Evolutionary conservation across 306 rosid species (phyloP).

Genomic region (Gastrolobium bilobum): DNA sequence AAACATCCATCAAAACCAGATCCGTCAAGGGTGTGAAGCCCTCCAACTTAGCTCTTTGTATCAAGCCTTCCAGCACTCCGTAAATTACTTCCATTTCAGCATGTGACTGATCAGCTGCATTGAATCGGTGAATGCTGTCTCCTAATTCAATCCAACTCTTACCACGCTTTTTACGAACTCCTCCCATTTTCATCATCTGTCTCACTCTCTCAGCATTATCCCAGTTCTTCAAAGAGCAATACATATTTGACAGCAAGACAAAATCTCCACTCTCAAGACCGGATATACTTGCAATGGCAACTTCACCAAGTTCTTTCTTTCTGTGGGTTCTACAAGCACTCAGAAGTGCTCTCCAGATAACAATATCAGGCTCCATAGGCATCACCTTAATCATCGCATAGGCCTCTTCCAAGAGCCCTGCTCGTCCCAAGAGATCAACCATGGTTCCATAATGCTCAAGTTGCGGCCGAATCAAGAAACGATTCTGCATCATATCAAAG

Average conservation of each 20-base stretch:
- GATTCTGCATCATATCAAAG: constrained; percentile 66
- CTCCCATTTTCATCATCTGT: constrained; percentile 58
- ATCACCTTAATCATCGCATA: constrained; percentile 59
- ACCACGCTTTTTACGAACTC: constrained; percentile 69
- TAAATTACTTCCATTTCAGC: constrained; percentile 63
- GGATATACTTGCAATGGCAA: constrained; percentile 69
- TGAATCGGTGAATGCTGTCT: constrained; percentile 62
- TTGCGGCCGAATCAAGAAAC: constrained; percentile 64
- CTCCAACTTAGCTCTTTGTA: constrained; percentile 57
- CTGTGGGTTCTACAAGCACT: constrained; percentile 71
- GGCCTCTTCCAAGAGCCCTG: constrained; percentile 73
- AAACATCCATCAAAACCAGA: constrained; percentile 82
- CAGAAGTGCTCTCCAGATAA: constrained; percentile 76
- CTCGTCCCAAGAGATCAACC: constrained; percentile 80
- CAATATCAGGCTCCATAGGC: constrained; percentile 76
- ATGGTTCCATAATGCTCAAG: constrained; percentile 80
- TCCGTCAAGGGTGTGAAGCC: constrained; percentile 73
- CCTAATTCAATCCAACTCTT: constrained; percentile 78
- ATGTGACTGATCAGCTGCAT: constrained; percentile 70
- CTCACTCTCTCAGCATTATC: constrained; percentile 73
- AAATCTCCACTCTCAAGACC: constrained; percentile 72
- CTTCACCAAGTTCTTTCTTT: constrained; percentile 68
- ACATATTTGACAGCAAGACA: constrained; percentile 74
- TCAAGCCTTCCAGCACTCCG: constrained; percentile 68
- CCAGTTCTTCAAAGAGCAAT: constrained; percentile 77